A percentile compares a stretch with the other conserved stretches of the same genome.
phyloP scores from a whole-genome alignment of 352 stramenopile genomes.

The Stramenopiles sp. region DNA sequence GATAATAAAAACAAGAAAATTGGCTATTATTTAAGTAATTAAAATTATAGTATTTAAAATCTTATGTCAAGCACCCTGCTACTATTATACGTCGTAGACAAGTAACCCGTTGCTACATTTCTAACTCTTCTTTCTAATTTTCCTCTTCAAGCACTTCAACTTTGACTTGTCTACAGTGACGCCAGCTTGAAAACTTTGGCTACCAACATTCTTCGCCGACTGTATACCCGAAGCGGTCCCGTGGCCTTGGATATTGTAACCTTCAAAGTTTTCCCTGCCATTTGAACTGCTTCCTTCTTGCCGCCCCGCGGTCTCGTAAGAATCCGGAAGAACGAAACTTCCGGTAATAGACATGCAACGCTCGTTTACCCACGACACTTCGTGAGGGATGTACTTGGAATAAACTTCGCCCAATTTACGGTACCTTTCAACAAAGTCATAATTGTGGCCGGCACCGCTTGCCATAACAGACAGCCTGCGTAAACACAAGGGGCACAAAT shows the following conservation, averaged over 20 bases:
- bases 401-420: not conserved
- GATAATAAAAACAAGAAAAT: no score
- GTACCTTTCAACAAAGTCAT: not conserved
- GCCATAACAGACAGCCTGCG: not conserved
- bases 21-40: no score
- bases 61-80: no score
- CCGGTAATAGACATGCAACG: not conserved
- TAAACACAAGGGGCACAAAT: not conserved
- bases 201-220: not conserved
- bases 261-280: no score
- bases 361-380: not conserved
- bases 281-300: no score
- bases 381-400: not conserved
- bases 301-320: no score
- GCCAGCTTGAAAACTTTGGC: not conserved
- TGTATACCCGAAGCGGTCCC: not conserved
- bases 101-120: no score
- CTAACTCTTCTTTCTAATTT: no score
- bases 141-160: not conserved
- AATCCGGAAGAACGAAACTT: not conserved
- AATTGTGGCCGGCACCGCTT: not conserved
- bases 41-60: no score
- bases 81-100: no score
- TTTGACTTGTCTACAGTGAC: not conserved
- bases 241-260: not conserved